These are phyloP conservation scores for Sclerospora graminicola DNA, from an alignment of 352 stramenopile species.

Conservation along the genomic window DNA sequence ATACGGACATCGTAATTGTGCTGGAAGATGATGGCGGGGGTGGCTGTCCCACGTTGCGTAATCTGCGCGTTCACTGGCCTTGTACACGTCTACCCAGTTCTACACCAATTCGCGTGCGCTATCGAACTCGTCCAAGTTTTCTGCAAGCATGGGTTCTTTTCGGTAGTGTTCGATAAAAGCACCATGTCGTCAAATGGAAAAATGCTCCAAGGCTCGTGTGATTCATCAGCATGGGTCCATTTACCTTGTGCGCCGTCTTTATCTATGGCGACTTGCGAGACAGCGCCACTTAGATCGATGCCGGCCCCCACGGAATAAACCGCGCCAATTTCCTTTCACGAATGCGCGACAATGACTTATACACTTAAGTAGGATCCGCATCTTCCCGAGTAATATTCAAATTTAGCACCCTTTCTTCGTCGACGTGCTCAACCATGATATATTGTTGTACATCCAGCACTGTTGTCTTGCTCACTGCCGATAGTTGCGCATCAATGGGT, in stretches of 20 bases:
- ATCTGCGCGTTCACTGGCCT: too few relatives aligned
- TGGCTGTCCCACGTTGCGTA: conserved; percentile 64
- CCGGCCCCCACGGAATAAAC: conserved; percentile 99
- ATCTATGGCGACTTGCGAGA: conserved; percentile 97
- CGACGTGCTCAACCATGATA: conserved; percentile 98
- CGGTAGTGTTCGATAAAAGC: conserved; percentile 99
- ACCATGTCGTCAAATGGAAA: conserved; percentile 94
- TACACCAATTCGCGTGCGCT: conserved; percentile 86
- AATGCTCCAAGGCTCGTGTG: conserved; percentile 94
- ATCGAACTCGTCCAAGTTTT: too few relatives aligned
- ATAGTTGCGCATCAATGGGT: conserved; percentile 91
- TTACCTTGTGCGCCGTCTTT: conserved; percentile 94
- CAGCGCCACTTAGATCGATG: conserved; percentile 97
- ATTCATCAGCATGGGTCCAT: conserved; percentile 98
- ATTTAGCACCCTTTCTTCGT: conserved; percentile 97
- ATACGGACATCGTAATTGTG: conserved; percentile 43
- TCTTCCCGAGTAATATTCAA: conserved; percentile 99
- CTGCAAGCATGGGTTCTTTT: too few relatives aligned
- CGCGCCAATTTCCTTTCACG: too few relatives aligned
- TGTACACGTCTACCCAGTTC: conserved; percentile 80
- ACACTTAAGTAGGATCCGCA: conserved; percentile 96
- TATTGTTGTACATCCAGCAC: conserved; percentile 99
- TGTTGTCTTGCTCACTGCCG: conserved; percentile 95
- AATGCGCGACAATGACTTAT: conserved; percentile 99
- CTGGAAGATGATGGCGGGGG: conserved; percentile 1